Percentiles rank a stretch among this genome's conserved stretches.
Conservation (phyloP, 1,139 yeast species). For the Schwanniomyces etchellsii region DNA sequence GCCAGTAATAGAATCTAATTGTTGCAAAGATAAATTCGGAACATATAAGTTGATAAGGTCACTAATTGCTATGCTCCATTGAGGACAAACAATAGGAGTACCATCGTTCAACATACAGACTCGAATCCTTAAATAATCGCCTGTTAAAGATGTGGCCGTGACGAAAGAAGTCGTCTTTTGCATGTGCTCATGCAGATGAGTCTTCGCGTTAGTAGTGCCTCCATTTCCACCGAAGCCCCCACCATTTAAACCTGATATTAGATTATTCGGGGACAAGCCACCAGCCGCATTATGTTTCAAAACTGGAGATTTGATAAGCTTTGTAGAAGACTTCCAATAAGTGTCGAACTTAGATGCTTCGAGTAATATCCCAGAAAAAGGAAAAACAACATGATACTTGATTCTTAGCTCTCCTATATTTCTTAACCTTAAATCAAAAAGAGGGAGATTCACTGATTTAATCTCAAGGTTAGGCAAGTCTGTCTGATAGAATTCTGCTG, state of each 20-base stretch:
- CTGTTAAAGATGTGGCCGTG: constrained; percentile 86
- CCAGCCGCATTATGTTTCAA: constrained; percentile 34
- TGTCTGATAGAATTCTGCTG: constrained; percentile 49
- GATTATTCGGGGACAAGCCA: constrained; percentile 38
- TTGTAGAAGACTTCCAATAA: constrained; percentile 87
- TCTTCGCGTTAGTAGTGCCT: constrained; percentile 9
- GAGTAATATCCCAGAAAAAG: constrained; percentile 79
- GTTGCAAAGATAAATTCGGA: constrained; percentile 39
- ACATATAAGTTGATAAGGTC: constrained; percentile 51
- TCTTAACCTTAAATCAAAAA: constrained; percentile 75
- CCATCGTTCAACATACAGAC: constrained; percentile 78
- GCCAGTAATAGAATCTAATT: constrained; percentile 37
- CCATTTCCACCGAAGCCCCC: constrained; percentile 5
- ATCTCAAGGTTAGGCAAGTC: constrained; percentile 43
- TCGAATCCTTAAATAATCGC: constrained; percentile 67
- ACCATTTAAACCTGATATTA: constrained; percentile 10
- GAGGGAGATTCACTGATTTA: constrained; percentile 57
- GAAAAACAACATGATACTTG: constrained; percentile 78
- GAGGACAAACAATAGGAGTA: constrained; percentile 78
- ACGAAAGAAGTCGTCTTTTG: constrained; percentile 58
- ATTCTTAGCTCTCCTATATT: constrained; percentile 78
- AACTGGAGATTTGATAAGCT: constrained; percentile 28
- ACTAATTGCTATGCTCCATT: constrained; percentile 55
- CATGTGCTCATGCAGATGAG: constrained; percentile 14
- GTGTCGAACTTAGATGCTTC: constrained; percentile 94